Conservation (phyloP, 73 alveolate species). For the Paramecium tetraurelia region DNA sequence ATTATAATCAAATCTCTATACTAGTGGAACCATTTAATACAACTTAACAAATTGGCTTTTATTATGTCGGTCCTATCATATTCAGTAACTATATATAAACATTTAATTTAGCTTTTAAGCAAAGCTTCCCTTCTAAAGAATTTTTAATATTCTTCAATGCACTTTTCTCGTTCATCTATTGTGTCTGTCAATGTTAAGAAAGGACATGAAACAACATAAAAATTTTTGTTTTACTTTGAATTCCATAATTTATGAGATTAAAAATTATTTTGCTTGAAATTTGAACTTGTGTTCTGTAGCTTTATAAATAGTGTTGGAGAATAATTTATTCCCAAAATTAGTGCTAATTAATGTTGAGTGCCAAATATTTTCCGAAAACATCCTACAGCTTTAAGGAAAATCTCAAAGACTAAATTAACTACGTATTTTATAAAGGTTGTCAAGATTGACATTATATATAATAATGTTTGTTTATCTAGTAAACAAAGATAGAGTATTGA, state of each 20-base stretch:
- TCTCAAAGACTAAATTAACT: not conserved
- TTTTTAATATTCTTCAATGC: not conserved
- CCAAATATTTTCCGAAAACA: not conserved
- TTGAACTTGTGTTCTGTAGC: not conserved
- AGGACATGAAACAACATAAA: not conserved
- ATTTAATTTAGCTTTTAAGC: not conserved
- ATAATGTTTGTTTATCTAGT: constrained; percentile 38
- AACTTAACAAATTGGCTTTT: not conserved
- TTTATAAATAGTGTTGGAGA: not conserved
- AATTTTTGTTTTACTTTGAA: too few relatives aligned
- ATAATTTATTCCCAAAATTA: not conserved
- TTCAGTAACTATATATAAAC: not conserved
- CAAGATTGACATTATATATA: not conserved
- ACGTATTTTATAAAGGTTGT: too few relatives aligned
- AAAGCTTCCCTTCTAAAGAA: not conserved
- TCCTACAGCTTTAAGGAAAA: not conserved
- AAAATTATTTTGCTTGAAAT: not conserved
- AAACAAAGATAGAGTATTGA: not conserved
- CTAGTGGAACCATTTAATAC: not conserved
- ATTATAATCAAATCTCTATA: not conserved
- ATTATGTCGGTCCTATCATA: not conserved
- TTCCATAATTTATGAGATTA: not conserved
- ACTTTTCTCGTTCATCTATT: not conserved
- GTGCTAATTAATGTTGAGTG: not conserved
- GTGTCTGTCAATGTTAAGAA: not conserved